Base-by-base conservation (phyloP, 2,329 filamentous ascomycete species). In the Xylaria sp. region DNA sequence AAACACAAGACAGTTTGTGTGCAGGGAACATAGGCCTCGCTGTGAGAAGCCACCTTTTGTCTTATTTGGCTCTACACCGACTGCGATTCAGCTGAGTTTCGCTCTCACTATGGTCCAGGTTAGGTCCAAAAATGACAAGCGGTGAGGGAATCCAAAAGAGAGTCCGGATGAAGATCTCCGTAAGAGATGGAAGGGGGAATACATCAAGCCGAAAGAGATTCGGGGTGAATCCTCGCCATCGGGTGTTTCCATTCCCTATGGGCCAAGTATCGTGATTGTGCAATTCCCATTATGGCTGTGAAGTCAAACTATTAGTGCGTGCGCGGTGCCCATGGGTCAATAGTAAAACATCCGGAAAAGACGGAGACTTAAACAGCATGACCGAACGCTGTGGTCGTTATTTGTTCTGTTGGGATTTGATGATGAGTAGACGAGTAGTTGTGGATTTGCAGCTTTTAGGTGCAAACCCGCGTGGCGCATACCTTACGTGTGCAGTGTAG, bases 271-370 rank as follows among this genome's bases (percentile, higher is more conserved):
- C 44, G 37, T 29, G 12, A 57, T 50, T 23, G 29, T 55, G 25
- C n/a, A 6, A 35, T 48, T 57, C 65, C 61, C 50, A 62, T 37
- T 32, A 63, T 35, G 66, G 67, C 63, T 69, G 66, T 69, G 66
- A 69, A 62, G 58, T 66, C 67, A 63, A 35, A 63, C 63, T 47
- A 44, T 16, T 29, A 32, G 18, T 53, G 42, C 6, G 29, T 21
- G 47, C 9, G 37, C 35, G 55, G 48, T 21, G 13, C n/a, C 16
- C 25, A 29, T 21, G 9, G 25, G 29, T 29, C 13, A 32, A 9
- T 29, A 32, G n/a, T 35, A 23, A 37, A 21, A 23, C 29, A 18
- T 4, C 29, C 29, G 18, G 13, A 27, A 35, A 40, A 47, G 12
- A n/a, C 37, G 60, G 12, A 47, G 50, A 54, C 25, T 16, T 27